Percentiles rank a stretch among this genome's conserved stretches.
phyloP scores from a whole-genome alignment of 2,329 filamentous ascomycete species.

The Fusarium coicis region DNA sequence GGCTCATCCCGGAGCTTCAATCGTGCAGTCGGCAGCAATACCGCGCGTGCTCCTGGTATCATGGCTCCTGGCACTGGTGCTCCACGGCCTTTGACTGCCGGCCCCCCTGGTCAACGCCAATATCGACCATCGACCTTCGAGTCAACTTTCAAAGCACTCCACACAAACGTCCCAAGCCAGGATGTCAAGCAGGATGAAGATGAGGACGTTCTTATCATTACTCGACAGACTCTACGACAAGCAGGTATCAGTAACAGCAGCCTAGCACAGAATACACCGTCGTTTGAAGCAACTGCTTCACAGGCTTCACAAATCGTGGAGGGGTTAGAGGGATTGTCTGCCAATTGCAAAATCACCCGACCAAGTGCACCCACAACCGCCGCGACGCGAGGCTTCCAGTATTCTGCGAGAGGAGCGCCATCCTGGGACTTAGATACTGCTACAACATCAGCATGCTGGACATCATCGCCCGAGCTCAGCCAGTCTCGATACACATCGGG shows the following conservation, averaged over 20 bases:
- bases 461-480: neutral
- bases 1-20: constrained; percentile 22
- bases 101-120: constrained; percentile 64
- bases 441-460: constrained; percentile 6
- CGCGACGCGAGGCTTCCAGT: neutral
- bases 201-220: constrained; percentile 37
- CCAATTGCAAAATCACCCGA: neutral
- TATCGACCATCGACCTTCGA: constrained; percentile 59
- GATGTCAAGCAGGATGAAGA: constrained; percentile 42
- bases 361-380: neutral
- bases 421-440: constrained; percentile 15
- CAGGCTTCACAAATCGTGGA: neutral
- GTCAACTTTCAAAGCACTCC: constrained; percentile 49
- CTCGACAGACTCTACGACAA: constrained; percentile 37
- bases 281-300: constrained; percentile 9
- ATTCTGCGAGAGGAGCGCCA: neutral
- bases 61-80: constrained; percentile 52
- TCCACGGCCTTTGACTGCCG: constrained; percentile 64
- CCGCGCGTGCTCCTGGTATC: constrained; percentile 19
- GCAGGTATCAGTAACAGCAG: constrained; percentile 35
- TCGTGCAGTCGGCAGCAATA: constrained; percentile 21
- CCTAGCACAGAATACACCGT: constrained; percentile 13
- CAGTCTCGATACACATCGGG: constrained; percentile 23
- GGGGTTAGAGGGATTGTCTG: neutral
- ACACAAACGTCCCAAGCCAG: constrained; percentile 40